Percentiles rank a stretch among this genome's conserved stretches.
Conservation (phyloP, 2,329 filamentous ascomycete species). For the Pseudogymnoascus sp. region DNA sequence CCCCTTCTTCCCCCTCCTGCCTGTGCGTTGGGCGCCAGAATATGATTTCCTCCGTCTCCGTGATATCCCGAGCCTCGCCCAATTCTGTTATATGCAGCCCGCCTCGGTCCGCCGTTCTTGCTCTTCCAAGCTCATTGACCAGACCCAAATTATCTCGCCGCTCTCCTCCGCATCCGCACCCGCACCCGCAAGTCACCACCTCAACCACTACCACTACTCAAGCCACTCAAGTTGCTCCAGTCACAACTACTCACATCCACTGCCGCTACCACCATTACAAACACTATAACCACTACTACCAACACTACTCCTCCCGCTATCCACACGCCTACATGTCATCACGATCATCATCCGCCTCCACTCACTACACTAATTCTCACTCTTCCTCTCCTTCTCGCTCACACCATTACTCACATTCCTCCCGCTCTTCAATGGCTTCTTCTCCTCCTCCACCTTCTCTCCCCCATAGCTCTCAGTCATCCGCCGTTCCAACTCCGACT, state of each 20-base stretch:
- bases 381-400: conserved; percentile 26
- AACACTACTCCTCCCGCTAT: not conserved
- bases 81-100: conserved; percentile 5
- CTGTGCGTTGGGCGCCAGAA: not conserved
- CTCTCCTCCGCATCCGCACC: conserved; percentile 1
- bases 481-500: conserved; percentile 11
- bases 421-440: conserved; percentile 26
- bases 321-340: conserved; percentile 3
- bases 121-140: conserved; percentile 7
- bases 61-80: conserved; percentile 9
- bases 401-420: conserved; percentile 23
- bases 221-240: not conserved
- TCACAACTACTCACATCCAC: not conserved
- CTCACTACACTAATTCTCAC: conserved; percentile 21
- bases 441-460: not conserved
- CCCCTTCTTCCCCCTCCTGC: not conserved
- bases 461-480: conserved; percentile 1
- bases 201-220: not conserved
- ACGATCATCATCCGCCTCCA: conserved; percentile 4
- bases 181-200: conserved; percentile 1
- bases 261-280: not conserved
- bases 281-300: not conserved
- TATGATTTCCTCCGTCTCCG: not conserved
- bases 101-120: not conserved
- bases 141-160: conserved; percentile 2